Conservation (phyloP, 805 yeast genomes). For the Cyberlindnera sargentensis region DNA sequence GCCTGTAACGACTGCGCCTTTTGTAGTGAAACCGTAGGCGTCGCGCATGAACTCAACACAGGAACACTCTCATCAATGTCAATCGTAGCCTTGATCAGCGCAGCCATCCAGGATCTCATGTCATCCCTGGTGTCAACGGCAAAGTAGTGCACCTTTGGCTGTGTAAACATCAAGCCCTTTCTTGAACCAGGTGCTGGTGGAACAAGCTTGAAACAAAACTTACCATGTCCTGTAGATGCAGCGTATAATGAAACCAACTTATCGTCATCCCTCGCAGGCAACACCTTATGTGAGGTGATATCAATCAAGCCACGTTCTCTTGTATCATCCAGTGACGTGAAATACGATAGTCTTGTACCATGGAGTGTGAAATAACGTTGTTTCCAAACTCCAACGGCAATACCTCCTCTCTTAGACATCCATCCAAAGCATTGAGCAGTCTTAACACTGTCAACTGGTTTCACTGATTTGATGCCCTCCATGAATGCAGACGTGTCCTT, state of each 20-base stretch:
- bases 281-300: slow-evolving; percentile 87
- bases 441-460: slow-evolving; percentile 72
- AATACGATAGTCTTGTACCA: slow-evolving; percentile 89
- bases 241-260: slow-evolving; percentile 82
- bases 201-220: slow-evolving; percentile 82
- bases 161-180: slow-evolving; percentile 93
- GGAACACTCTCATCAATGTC: slow-evolving; percentile 93
- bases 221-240: slow-evolving; percentile 89
- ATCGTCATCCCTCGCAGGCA: slow-evolving; percentile 80
- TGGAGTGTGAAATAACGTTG: slow-evolving; percentile 78
- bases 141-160: slow-evolving; percentile 91
- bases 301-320: slow-evolving; percentile 91
- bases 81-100: slow-evolving; percentile 90
- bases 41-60: slow-evolving; percentile 83
- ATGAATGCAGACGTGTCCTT: slow-evolving; percentile 71
- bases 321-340: slow-evolving; percentile 66
- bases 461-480: slow-evolving; percentile 76
- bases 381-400: slow-evolving; percentile 87
- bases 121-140: slow-evolving; percentile 90
- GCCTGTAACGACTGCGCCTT: slow-evolving; percentile 83
- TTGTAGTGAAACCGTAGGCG: slow-evolving; percentile 88
- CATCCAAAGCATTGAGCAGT: slow-evolving; percentile 82
- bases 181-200: slow-evolving; percentile 98
- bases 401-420: slow-evolving; percentile 90
- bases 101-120: slow-evolving; percentile 93